Evolutionary conservation across 164 flowering plant species (phyloP).

Genomic region (Vitis vinifera): ASM3070453v1 NC_081811.1:28679001-28679500

Average conservation of each 20-base stretch:
- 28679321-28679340: conserved; percentile 80
- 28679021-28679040: conserved; percentile 76
- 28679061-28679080: conserved; percentile 78
- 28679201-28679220: not conserved
- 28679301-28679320: conserved; percentile 94
- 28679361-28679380: not conserved
- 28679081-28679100: conserved; percentile 72
- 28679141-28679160: not conserved
- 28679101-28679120: not conserved
- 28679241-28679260: conserved; percentile 60
- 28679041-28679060: conserved; percentile 55
- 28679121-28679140: not conserved
- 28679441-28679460: no score
- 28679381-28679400: not conserved
- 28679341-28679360: conserved; percentile 52
- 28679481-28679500: no score
- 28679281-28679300: conserved; percentile 95
- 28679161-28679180: not conserved
- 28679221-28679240: conserved; percentile 64
- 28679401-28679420: not conserved
- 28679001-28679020: conserved; percentile 10
- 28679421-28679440: no score
- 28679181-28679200: not conserved
- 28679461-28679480: no score
- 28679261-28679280: conserved; percentile 84